Base-by-base conservation (phyloP, 2,329 filamentous ascomycete species). In the Cercospora brassicicola region DNA sequence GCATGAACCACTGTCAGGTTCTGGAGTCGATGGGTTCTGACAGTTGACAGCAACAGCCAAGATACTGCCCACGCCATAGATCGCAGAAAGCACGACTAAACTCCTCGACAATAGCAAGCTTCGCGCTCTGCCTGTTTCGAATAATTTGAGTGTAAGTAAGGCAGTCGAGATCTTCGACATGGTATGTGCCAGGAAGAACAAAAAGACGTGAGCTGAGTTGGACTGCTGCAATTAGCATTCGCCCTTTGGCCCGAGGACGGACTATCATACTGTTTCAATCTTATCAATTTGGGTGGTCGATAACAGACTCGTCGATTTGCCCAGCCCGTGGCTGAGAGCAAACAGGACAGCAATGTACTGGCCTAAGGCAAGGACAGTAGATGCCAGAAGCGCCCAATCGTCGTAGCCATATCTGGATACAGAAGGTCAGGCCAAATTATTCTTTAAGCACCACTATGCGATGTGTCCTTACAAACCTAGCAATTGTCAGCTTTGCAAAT, bases 351-450 rank as follows among this genome's bases (percentile, higher is more conserved):
- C 67, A 15, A 72, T 68, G 51, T 74, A 73, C 64, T 75, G 73
- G 3, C 66, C 73, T 5, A 74, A 13, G 4, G 69, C 73, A 3
- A 72, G 68, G 10, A 74, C 60, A 2, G 74, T 73, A 8, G 73
- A 67, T 48, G 65, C 71, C 28, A 74, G 39, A 15, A 77, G 66
- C 20, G 73, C 48, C 75, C 75, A 77, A 59, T 77, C 76, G 59
- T 77, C 76, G 8, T 66, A 51, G 15, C 76, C 76, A 30, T 72
- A 72, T 57, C 67, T 70, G 30, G 60, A 39, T 48, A 26, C 15
- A 60, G 4, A 10, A 33, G 3, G 51, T 64, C n/a, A 67, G 65
- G 26, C 2, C 4, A 15, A 11, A 20, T 4, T 3, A 9, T 10
- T 15, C 18, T 45, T 26, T 51, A 1, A 15, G 4, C 11, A 9